Conservation (phyloP, 2,329 filamentous ascomycete species). For the Emergomyces pasteurianus region DNA sequence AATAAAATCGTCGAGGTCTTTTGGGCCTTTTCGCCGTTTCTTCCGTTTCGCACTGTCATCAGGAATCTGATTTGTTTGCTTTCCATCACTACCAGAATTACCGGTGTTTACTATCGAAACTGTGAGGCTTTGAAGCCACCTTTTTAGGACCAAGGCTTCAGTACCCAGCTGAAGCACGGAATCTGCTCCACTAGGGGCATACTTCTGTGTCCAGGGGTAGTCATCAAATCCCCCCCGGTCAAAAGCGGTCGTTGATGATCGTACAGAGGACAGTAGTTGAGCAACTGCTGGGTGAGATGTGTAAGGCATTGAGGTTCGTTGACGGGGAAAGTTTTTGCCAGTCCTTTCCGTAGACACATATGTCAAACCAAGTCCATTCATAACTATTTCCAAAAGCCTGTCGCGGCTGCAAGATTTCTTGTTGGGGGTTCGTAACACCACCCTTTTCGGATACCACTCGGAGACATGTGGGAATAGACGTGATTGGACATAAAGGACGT, state of each 20-base stretch:
- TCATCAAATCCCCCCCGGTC: slow-evolving; percentile 67
- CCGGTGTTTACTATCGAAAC: slow-evolving; percentile 65
- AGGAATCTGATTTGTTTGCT: slow-evolving; percentile 15
- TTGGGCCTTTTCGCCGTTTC: slow-evolving; percentile 55
- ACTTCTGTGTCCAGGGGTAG: slow-evolving; percentile 69
- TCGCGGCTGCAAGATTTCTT: not conserved
- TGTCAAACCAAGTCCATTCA: not conserved
- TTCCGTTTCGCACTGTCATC: slow-evolving; percentile 20
- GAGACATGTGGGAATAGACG: slow-evolving; percentile 4
- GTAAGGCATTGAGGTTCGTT: slow-evolving; percentile 9
- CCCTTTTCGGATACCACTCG: not conserved
- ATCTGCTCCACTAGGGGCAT: slow-evolving; percentile 56
- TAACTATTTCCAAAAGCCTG: not conserved
- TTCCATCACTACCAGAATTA: slow-evolving; percentile 18
- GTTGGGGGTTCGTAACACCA: not conserved
- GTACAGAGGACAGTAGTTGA: slow-evolving; percentile 49
- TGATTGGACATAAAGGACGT: slow-evolving; percentile 16
- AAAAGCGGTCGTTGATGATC: slow-evolving; percentile 59
- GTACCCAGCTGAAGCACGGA: slow-evolving; percentile 65
- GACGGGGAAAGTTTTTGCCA: not conserved
- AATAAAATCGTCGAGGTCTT: slow-evolving; percentile 69
- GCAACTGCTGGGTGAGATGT: slow-evolving; percentile 46
- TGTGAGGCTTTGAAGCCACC: slow-evolving; percentile 69
- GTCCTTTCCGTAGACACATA: not conserved
- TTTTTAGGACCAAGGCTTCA: slow-evolving; percentile 58